A percentile compares a stretch with the other conserved stretches of the same genome.
These are phyloP conservation scores for Streptanthus diversifolius DNA, from an alignment of 345 rosid species.

Conservation along the genomic window DNA sequence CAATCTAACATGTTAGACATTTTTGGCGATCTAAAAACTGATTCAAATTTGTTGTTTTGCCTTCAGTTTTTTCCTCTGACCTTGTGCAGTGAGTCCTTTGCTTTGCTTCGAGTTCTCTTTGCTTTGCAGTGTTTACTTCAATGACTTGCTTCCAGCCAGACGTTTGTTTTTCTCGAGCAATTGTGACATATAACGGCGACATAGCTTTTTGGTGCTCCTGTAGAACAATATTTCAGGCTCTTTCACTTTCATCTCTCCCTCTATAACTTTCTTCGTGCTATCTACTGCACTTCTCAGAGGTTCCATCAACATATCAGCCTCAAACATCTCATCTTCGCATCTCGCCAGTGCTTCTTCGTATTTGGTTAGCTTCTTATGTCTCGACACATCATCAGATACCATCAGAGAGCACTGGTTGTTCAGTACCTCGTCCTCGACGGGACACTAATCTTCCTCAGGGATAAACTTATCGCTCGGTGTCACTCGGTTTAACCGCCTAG, in stretches of 20 bases:
- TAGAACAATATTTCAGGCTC: not conserved
- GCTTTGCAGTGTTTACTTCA: not conserved
- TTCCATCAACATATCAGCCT: not conserved
- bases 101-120: not conserved
- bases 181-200: not conserved
- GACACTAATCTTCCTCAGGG: not conserved
- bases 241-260: not conserved
- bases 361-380: not conserved
- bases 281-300: not conserved
- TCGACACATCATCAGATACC: too few species aligned
- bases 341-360: not conserved
- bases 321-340: conserved; percentile 3
- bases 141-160: not conserved
- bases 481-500: not conserved
- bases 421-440: not conserved
- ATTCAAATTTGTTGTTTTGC: not conserved
- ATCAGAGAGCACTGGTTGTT: not conserved
- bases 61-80: not conserved
- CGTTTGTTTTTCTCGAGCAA: not conserved
- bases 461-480: not conserved
- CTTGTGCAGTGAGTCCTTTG: not conserved
- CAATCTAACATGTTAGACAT: not conserved
- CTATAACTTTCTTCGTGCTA: not conserved
- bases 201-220: not conserved
- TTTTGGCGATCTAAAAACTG: not conserved